Conservation (phyloP, 257 asterid species). For the Solanum bukasovii region DNA sequence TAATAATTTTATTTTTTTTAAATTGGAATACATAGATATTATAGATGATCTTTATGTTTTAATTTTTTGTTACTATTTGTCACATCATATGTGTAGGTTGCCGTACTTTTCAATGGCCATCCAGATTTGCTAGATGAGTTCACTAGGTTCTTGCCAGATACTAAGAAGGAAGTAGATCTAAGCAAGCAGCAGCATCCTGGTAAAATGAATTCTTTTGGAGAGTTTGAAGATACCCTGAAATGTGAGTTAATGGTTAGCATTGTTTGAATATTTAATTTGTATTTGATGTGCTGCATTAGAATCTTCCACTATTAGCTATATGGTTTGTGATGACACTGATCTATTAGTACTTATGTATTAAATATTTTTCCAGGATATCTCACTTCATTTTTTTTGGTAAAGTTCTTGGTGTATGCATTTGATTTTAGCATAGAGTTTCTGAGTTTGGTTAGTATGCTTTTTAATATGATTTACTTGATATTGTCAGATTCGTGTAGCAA, state of each 20-base stretch:
- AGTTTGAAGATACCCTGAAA: conserved; percentile 63
- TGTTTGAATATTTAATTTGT: not conserved
- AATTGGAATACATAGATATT: not conserved
- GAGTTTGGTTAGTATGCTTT: not conserved
- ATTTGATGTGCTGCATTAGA: not conserved
- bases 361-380: not conserved
- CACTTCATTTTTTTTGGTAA: not conserved
- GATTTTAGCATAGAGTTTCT: not conserved
- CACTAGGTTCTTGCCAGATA: conserved; percentile 73
- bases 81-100: conserved; percentile 42
- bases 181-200: conserved; percentile 52
- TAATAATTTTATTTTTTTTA: not conserved
- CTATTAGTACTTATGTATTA: not conserved
- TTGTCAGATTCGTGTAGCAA: conserved; percentile 52
- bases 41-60: not conserved
- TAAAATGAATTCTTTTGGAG: conserved; percentile 51
- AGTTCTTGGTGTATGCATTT: not conserved
- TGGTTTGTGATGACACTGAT: not conserved
- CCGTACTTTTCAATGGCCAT: conserved; percentile 65
- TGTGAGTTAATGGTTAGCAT: conserved; percentile 38
- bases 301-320: not conserved
- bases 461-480: conserved; percentile 7
- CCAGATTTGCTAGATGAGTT: conserved; percentile 90
- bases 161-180: conserved; percentile 54
- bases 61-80: too few species aligned